Conservation (phyloP, 495 filamentous ascomycete genomes). For the Oidiodendron maius region DNA sequence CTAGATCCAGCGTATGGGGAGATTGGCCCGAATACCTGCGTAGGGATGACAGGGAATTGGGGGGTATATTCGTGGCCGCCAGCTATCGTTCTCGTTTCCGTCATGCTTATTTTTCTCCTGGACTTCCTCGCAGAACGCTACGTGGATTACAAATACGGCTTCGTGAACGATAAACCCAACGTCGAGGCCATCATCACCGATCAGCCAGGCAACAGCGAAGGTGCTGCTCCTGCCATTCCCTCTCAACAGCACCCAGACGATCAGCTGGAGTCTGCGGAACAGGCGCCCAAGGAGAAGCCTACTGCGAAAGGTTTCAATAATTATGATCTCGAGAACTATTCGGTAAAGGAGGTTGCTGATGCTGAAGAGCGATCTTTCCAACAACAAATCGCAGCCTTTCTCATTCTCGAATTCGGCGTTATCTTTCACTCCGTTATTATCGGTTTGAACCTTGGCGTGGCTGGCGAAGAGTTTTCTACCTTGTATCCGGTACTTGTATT, state of each 20-base stretch:
- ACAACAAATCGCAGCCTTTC: constrained; percentile 49
- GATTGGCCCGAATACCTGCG: constrained; percentile 47
- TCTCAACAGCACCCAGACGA: neutral
- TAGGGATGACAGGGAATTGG: constrained; percentile 49
- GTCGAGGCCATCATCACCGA: constrained; percentile 18
- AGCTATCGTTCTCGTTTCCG: constrained; percentile 68
- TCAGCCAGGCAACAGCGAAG: neutral
- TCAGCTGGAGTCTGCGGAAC: neutral
- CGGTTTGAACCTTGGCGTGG: constrained; percentile 61
- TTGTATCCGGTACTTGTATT: constrained; percentile 68
- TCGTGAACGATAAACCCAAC: constrained; percentile 28
- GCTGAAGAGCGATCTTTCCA: constrained; percentile 39
- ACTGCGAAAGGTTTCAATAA: neutral
- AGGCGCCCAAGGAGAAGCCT: constrained; percentile 12
- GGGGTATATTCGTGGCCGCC: constrained; percentile 69
- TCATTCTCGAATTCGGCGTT: constrained; percentile 61
- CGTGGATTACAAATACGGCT: constrained; percentile 45
- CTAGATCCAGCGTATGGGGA: constrained; percentile 48
- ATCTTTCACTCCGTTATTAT: constrained; percentile 70
- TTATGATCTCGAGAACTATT: constrained; percentile 10
- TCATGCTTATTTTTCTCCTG: constrained; percentile 69
- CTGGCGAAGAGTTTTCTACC: constrained; percentile 55
- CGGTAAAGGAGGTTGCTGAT: constrained; percentile 10
- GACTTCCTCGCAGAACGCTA: constrained; percentile 63
- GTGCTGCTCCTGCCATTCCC: constrained; percentile 4